These are phyloP conservation scores for Ganoderma meredithae DNA, from an alignment of 1,284 basidiomycete species.

Conservation along the genomic window DNA sequence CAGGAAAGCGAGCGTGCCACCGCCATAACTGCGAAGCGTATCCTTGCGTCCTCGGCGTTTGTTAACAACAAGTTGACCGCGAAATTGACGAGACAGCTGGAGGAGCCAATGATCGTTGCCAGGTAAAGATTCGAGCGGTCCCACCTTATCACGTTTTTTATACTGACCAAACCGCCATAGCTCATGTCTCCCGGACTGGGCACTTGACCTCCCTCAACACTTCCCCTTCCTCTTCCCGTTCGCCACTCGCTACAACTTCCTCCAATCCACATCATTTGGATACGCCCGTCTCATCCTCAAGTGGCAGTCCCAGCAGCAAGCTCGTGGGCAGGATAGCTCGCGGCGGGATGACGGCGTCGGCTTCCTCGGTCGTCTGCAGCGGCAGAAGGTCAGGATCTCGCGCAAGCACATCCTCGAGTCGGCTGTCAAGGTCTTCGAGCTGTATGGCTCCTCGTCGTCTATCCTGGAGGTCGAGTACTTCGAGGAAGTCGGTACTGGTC, in stretches of 20 bases:
- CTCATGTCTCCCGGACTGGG: constrained; percentile 97
- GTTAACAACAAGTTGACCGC: constrained; percentile 99
- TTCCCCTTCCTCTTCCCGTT: constrained; percentile 99
- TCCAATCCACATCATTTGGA: constrained; percentile 97
- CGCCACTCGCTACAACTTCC: constrained; percentile 94
- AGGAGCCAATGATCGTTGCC: constrained; percentile 99
- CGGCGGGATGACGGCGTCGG: constrained; percentile 90
- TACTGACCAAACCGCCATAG: constrained; percentile 49
- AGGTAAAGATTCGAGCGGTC: constrained; percentile 72
- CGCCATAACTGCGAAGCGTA: constrained; percentile 55
- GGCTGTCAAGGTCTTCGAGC: constrained; percentile 97
- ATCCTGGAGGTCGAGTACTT: constrained; percentile 99
- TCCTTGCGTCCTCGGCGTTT: constrained; percentile 81
- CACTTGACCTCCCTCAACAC: constrained; percentile 90
- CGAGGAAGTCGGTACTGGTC: constrained; percentile 97
- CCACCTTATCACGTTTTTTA: too few species aligned
- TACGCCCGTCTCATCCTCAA: constrained; percentile 93
- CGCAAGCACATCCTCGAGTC: constrained; percentile 95
- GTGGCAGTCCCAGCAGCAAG: constrained; percentile 83
- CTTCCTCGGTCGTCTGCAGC: constrained; percentile 90
- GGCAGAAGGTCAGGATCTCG: constrained; percentile 97
- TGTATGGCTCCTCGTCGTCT: constrained; percentile 93
- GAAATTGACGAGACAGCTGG: constrained; percentile 96
- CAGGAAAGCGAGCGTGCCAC: constrained; percentile 64
- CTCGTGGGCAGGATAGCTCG: constrained; percentile 74